Evolutionary conservation across 1,139 yeast genomes (phyloP), one percentile per base, ranked within the genome.

Genomic region (Yamadazyma siamensis): DNA sequence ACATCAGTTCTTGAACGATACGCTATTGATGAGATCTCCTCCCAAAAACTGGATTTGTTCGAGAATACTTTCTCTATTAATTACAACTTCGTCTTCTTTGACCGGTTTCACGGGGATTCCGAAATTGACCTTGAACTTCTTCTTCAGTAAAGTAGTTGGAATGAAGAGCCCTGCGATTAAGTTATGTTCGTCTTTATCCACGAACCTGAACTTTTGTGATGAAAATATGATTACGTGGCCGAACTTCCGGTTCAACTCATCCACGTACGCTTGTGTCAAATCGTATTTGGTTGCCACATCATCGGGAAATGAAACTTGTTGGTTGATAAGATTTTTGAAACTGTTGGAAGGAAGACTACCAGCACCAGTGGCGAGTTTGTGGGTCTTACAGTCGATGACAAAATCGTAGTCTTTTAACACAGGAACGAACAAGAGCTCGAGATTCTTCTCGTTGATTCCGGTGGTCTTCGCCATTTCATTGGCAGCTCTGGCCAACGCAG

Each of bases 381-480:
- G 53, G 13, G 75, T 61, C 43, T 71, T 74, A 29, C 86, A 61
- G 31, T 71, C 68, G 36, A 89, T 68, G 9, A 80, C 80, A 46
- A 91, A 77, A 52, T 89, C 95, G 50, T 81, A 91, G 56, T 89
- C 97, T 38, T 73, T 71, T 38, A 85, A 63, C 0, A 95, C 88
- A 3, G 97, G 91, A 0, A 82, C 76, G 54, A 87, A 87, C 29
- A 87, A 58, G 26, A 77, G 51, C 28, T 71, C 75, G 25, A 83
- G 54, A 4, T 71, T 67, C 18, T 66, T 59, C 20, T 65, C 63
- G 35, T 59, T 61, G 13, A 76, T 43, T 2, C 77, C 80, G 17
- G 54, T 50, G 2, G 48, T 49, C 32, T 66, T 70, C 13, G 82
- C 52, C 36, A 82, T 52, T 21, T 70, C 70, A 26, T 74, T 60